These are phyloP conservation scores for Pleurotus platypus DNA, from an alignment of 768 basidiomycete genomes.

Conservation along the genomic window DNA sequence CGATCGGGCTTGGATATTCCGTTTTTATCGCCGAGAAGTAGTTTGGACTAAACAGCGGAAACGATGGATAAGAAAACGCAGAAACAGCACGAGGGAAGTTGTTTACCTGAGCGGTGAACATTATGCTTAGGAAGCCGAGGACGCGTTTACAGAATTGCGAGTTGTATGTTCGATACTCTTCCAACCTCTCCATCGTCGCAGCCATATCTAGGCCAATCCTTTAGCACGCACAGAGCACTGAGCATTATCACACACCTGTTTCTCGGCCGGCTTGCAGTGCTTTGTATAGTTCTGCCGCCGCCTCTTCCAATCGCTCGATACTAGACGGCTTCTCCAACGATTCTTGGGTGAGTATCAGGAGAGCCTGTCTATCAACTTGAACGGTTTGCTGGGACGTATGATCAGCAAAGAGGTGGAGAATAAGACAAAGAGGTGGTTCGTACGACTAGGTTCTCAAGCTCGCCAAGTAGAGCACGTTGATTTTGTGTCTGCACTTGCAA, in stretches of 20 bases:
- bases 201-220: slow-evolving; percentile 68
- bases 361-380: slow-evolving; percentile 77
- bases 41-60: slow-evolving; percentile 72
- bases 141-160: slow-evolving; percentile 91
- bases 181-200: slow-evolving; percentile 90
- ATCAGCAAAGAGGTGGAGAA: neutral
- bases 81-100: too few relatives aligned
- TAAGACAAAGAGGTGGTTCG: slow-evolving; percentile 13
- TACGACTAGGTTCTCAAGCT: slow-evolving; percentile 86
- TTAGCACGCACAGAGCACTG: too few relatives aligned
- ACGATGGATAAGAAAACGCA: slow-evolving; percentile 7
- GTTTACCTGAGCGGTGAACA: slow-evolving; percentile 85
- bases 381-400: slow-evolving; percentile 79
- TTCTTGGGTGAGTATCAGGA: slow-evolving; percentile 81
- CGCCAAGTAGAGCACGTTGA: slow-evolving; percentile 77
- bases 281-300: slow-evolving; percentile 89
- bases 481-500: slow-evolving; percentile 98
- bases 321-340: slow-evolving; percentile 79
- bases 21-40: slow-evolving; percentile 60
- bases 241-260: slow-evolving; percentile 53
- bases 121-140: slow-evolving; percentile 85
- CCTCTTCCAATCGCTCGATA: slow-evolving; percentile 75
- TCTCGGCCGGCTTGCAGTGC: slow-evolving; percentile 88
- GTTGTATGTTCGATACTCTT: slow-evolving; percentile 89
- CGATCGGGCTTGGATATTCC: slow-evolving; percentile 47